Conservation (phyloP, 139 green algal genomes). For the Tetraselmis striata region DNA sequence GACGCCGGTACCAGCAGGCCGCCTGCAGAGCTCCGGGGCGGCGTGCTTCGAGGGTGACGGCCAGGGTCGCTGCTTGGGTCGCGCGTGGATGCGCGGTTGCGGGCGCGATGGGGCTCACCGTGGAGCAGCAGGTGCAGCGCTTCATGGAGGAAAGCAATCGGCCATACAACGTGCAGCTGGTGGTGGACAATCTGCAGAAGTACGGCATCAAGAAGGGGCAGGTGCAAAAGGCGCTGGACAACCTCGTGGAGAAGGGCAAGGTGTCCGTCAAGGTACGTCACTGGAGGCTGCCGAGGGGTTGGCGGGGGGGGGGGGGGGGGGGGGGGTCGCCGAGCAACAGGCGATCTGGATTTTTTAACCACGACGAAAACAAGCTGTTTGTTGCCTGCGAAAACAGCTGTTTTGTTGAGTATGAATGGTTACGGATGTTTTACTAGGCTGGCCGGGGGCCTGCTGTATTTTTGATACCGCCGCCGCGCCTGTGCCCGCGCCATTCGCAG, state of each 20-base stretch:
- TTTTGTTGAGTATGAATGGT: neutral
- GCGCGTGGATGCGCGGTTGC: too few relatives aligned
- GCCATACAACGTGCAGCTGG: constrained; percentile 24
- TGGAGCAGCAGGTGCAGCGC: neutral
- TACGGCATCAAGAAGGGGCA: constrained; percentile 64
- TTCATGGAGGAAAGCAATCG: neutral
- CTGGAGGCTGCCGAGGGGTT: too few relatives aligned
- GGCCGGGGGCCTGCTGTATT: too few relatives aligned
- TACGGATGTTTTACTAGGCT: neutral
- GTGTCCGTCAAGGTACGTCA: constrained; percentile 52
- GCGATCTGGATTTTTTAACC: too few relatives aligned
- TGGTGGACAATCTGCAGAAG: constrained; percentile 55
- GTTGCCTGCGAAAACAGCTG: neutral
- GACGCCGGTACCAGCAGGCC: too few relatives aligned
- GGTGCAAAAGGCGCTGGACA: constrained; percentile 52
- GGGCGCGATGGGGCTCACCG: neutral
- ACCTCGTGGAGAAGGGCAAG: constrained; percentile 35
- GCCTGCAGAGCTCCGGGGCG: too few relatives aligned
- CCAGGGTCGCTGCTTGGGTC: too few relatives aligned
- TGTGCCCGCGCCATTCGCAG: too few relatives aligned
- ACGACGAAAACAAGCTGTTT: neutral
- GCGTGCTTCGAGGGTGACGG: too few relatives aligned
- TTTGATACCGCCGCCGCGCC: too few relatives aligned
- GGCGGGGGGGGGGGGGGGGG: too few relatives aligned
- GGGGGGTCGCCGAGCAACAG: too few relatives aligned